Evolutionary conservation across 768 basidiomycete species (phyloP).

Genomic region (Porphyrellus cyaneotinctus): DNA sequence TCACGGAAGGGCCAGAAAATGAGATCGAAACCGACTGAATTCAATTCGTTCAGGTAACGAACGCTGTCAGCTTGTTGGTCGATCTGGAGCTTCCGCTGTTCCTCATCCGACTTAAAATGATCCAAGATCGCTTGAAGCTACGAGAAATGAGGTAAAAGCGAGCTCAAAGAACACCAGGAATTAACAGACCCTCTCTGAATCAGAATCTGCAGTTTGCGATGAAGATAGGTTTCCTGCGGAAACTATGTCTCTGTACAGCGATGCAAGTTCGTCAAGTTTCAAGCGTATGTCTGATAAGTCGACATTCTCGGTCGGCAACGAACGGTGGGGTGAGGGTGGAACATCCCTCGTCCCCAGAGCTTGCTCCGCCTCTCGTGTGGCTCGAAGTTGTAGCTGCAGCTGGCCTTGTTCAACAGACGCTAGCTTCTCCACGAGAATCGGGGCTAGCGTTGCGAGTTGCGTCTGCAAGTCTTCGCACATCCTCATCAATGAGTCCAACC

Average conservation of each 20-base stretch:
- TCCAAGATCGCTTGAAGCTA: slow-evolving; percentile 44
- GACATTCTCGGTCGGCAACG: not conserved
- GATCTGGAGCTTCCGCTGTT: slow-evolving; percentile 44
- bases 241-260: slow-evolving; percentile 12
- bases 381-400: slow-evolving; percentile 15
- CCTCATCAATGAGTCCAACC: slow-evolving; percentile 23
- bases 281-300: slow-evolving; percentile 30
- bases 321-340: not conserved
- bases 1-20: not conserved
- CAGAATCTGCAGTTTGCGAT: not conserved
- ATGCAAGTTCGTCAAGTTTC: slow-evolving; percentile 38
- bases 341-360: slow-evolving; percentile 10
- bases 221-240: not conserved
- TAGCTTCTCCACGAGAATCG: slow-evolving; percentile 34
- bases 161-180: not conserved
- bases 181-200: slow-evolving; percentile 20
- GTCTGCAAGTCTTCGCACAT: slow-evolving; percentile 39
- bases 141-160: not conserved
- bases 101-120: slow-evolving; percentile 46
- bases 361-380: slow-evolving; percentile 5
- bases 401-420: slow-evolving; percentile 28
- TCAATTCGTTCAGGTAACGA: slow-evolving; percentile 75
- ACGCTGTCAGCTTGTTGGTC: slow-evolving; percentile 72
- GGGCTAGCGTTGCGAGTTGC: slow-evolving; percentile 38
- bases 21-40: slow-evolving; percentile 44